These are phyloP conservation scores for Auriscalpium vulgare DNA, from an alignment of 768 basidiomycete species.

Conservation along the genomic window DNA sequence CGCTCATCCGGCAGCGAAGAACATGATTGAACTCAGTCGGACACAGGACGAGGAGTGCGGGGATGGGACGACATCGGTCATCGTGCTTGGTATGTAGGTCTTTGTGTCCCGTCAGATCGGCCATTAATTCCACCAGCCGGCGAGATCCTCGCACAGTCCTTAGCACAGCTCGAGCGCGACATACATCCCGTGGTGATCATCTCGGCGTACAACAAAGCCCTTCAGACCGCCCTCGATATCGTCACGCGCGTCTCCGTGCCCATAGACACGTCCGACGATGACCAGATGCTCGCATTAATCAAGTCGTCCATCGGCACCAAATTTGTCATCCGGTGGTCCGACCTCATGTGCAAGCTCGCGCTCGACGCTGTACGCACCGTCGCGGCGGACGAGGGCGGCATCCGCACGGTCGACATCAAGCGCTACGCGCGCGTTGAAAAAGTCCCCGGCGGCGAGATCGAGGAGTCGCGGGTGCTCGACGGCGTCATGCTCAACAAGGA, in stretches of 20 bases:
- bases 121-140: conserved; percentile 51
- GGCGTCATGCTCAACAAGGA: conserved; percentile 99
- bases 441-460: conserved; percentile 95
- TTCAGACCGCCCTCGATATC: conserved; percentile 85
- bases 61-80: conserved; percentile 96
- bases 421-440: conserved; percentile 97
- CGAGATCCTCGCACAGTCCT: conserved; percentile 93
- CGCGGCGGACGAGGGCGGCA: conserved; percentile 61
- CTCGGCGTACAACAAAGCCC: conserved; percentile 93
- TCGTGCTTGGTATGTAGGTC: conserved; percentile 74
- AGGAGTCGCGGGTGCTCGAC: conserved; percentile 76
- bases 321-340: conserved; percentile 93
- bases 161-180: conserved; percentile 88
- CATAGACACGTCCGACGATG: conserved; percentile 78
- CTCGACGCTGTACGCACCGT: conserved; percentile 89
- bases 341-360: conserved; percentile 95
- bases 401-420: conserved; percentile 94
- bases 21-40: conserved; percentile 97
- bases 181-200: conserved; percentile 99
- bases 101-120: not conserved
- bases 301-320: conserved; percentile 98
- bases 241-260: conserved; percentile 83
- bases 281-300: conserved; percentile 92
- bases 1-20: conserved; percentile 97
- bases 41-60: conserved; percentile 99